Percentiles rank a stretch among this genome's conserved stretches.
These are phyloP conservation scores for Chenopodium album DNA, from an alignment of 148 eudicot species.

Conservation along the genomic window DNA sequence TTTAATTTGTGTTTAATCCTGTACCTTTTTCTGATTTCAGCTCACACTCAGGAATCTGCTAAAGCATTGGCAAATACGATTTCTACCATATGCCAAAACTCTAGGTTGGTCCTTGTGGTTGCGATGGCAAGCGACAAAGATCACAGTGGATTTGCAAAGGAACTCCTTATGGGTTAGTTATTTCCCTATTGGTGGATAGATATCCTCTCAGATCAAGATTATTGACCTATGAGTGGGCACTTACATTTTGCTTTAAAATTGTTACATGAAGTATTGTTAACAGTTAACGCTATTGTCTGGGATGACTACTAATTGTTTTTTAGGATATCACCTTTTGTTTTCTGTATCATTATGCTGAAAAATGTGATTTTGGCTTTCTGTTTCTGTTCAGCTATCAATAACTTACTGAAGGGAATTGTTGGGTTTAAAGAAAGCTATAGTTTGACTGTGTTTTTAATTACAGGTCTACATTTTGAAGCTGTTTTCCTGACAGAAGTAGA, in stretches of 20 bases:
- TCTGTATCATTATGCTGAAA: neutral
- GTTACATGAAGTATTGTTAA: neutral
- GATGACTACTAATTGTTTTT: neutral
- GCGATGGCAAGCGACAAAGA: slow-evolving; percentile 98
- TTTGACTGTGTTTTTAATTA: neutral
- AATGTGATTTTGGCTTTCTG: neutral
- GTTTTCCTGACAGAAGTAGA: slow-evolving; percentile 68
- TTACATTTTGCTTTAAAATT: neutral
- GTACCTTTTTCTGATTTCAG: slow-evolving; percentile 40
- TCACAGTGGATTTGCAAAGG: slow-evolving; percentile 84
- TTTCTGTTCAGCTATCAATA: neutral
- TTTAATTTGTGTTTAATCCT: neutral
- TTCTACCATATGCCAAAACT: slow-evolving; percentile 44
- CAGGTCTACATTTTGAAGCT: slow-evolving; percentile 55
- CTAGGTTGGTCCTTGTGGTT: slow-evolving; percentile 68
- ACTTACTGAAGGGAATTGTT: neutral
- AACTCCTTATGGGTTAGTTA: slow-evolving; percentile 53
- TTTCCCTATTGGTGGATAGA: neutral
- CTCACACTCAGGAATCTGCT: slow-evolving; percentile 92
- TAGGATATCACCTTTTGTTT: neutral
- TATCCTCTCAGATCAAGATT: neutral
- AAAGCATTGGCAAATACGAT: slow-evolving; percentile 74
- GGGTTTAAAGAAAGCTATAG: neutral
- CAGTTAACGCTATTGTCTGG: neutral
- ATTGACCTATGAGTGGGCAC: neutral